A percentile compares a stretch with the other conserved stretches of the same genome.
These are phyloP conservation scores for Fistulifera pelliculosa DNA, from an alignment of 108 stramenopile genomes.

Conservation along the genomic window DNA sequence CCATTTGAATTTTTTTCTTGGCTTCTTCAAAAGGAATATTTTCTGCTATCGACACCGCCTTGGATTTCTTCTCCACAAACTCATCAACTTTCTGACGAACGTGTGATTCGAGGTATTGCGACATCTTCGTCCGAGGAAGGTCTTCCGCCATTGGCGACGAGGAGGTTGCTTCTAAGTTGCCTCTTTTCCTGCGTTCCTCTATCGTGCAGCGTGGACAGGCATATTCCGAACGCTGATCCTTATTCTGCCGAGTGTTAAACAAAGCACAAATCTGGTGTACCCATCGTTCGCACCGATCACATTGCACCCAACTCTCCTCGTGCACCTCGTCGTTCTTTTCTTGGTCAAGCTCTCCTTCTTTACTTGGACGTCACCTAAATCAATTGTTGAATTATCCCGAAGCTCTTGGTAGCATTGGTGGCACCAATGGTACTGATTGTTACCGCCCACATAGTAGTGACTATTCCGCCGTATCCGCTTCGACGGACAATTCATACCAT, in stretches of 20 bases:
- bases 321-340: constrained; percentile 93
- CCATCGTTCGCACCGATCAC: constrained; percentile 94
- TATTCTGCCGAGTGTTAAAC: constrained; percentile 96
- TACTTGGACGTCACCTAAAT: constrained; percentile 80
- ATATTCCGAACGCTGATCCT: constrained; percentile 83
- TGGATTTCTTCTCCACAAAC: constrained; percentile 46
- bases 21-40: constrained; percentile 67
- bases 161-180: constrained; percentile 52
- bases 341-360: constrained; percentile 85
- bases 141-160: constrained; percentile 87
- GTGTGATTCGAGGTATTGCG: constrained; percentile 74
- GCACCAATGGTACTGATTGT: constrained; percentile 95
- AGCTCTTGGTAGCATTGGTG: constrained; percentile 89
- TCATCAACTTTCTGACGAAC: constrained; percentile 59
- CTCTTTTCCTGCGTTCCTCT: constrained; percentile 67
- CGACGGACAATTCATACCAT: constrained; percentile 87
- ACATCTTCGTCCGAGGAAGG: constrained; percentile 81
- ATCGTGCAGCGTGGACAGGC: constrained; percentile 84
- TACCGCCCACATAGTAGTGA: constrained; percentile 92
- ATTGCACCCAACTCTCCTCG: constrained; percentile 95
- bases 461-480: constrained; percentile 90
- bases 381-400: constrained; percentile 76
- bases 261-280: constrained; percentile 98
- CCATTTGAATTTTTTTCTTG: constrained; percentile 45
- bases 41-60: constrained; percentile 53